Evolutionary conservation across 73 alveolate genomes (phyloP), one percentile per base, ranked within the genome.

Genomic region (Breviolum minutum): DNA sequence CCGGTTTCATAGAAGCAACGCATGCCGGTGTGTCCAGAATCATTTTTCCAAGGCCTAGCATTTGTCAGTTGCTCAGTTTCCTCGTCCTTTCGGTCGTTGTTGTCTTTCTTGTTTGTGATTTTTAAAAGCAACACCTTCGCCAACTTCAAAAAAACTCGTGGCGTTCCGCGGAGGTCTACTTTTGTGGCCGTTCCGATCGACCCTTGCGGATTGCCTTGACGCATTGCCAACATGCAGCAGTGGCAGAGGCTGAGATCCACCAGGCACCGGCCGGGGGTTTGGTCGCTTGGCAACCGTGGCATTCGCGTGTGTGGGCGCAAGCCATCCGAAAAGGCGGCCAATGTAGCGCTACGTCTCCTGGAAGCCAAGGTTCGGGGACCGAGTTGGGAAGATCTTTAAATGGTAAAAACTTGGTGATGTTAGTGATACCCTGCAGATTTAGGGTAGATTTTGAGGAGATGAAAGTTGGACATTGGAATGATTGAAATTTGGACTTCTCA

Each of bases 131-230:
- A 77, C 86, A 13, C 2, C 63, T 17, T 16, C 2, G 8, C 63
- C 11, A 27, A 62, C 24, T 60, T 11, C 63, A n/a, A 20, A 76
- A 62, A n/a, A 7, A 76, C n/a, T 24, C 62, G 54, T 12, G 4
- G 89, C n/a, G 30, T 14, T n/a, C n/a, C n/a, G n/a, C n/a, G n/a
- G 92, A 92, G 98, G 91, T 76, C 17, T 92, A 92, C 62, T 92
- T 74, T 61, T 92, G 98, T 54, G 90, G 91, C 19, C 91, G 98
- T 13, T 54, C 73, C 84, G 29, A 79, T 6, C 98, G 98, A 19
- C 64, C 73, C 32, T 90, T 74, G 63, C 76, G 79, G 60, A 64
- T 92, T 76, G 77, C 98, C 6, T 66, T 92, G 81, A 92, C 98
- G 71, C 98, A 92, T 61, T 76, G 91, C 91, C 98, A 92, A 30